Evolutionary conservation across 306 rosid genomes (phyloP).

Genomic region (Hippophae gyantsensis): DNA sequence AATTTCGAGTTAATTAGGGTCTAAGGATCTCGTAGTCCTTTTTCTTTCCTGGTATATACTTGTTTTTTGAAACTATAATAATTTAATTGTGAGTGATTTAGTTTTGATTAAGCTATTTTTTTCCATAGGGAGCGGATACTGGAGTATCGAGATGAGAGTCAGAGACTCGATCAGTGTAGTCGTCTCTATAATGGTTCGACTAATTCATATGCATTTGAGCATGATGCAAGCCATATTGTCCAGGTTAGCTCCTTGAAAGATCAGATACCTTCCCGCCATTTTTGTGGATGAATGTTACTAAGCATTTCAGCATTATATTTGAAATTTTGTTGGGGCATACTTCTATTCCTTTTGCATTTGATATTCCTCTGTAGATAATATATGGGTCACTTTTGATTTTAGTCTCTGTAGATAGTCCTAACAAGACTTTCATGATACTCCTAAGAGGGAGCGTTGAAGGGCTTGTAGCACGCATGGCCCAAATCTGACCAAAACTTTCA

Average conservation of each 20-base stretch:
- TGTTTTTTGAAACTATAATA: neutral
- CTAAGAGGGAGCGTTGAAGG: neutral
- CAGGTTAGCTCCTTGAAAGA: slow-evolving; percentile 44
- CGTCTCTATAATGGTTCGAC: slow-evolving; percentile 87
- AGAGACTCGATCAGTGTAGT: slow-evolving; percentile 84
- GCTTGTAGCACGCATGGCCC: neutral
- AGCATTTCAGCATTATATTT: neutral
- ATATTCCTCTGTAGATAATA: neutral
- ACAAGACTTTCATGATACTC: neutral
- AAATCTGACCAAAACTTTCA: neutral
- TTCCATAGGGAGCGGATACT: slow-evolving; percentile 62
- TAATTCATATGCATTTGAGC: slow-evolving; percentile 73
- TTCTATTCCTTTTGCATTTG: neutral
- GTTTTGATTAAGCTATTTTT: slow-evolving; percentile 19
- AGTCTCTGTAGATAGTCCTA: neutral
- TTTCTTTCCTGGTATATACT: neutral
- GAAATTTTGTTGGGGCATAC: neutral
- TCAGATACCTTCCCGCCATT: neutral
- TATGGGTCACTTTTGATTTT: neutral
- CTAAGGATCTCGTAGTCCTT: neutral
- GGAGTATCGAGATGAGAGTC: slow-evolving; percentile 83
- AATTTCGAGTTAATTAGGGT: neutral
- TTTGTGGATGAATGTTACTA: neutral
- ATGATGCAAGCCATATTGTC: slow-evolving; percentile 76
- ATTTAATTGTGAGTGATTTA: slow-evolving; percentile 12